Conservation (phyloP, 2,329 filamentous ascomycete species). For the Raffaelea ambrosiae region DNA sequence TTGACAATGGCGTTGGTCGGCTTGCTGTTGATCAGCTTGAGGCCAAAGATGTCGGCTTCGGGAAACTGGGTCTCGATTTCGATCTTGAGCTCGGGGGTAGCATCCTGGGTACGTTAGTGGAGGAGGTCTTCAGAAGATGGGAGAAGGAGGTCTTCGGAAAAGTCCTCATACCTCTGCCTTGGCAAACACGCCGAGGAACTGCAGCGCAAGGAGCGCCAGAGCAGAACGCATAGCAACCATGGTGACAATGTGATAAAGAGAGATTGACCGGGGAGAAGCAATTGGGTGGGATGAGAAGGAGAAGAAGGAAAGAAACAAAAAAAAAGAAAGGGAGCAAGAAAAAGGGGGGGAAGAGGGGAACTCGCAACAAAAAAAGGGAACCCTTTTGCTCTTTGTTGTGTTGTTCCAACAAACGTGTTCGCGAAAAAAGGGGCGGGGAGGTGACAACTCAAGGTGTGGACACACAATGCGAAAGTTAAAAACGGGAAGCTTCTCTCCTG, state of each 20-base stretch:
- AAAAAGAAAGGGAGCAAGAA: conserved; percentile 3
- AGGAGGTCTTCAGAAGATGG: conserved; percentile 21
- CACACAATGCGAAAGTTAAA: background rate
- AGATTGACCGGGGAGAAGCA: too few species aligned
- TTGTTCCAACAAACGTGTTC: too few species aligned
- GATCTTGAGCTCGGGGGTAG: conserved; percentile 47
- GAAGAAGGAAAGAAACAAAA: background rate
- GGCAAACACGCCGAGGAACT: conserved; percentile 56
- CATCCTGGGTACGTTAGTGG: conserved; percentile 2
- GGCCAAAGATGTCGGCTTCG: conserved; percentile 77
- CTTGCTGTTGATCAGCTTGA: conserved; percentile 91
- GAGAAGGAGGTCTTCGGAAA: conserved; percentile 21
- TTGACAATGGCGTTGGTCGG: conserved; percentile 76
- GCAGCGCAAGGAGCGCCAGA: conserved; percentile 62
- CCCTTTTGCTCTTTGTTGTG: too few species aligned
- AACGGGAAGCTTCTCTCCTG: background rate
- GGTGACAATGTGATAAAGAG: conserved; percentile 26
- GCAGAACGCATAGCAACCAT: conserved; percentile 71
- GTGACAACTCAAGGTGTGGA: too few species aligned
- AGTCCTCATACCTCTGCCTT: conserved; percentile 45
- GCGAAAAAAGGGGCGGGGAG: background rate
- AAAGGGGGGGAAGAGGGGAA: conserved; percentile 7
- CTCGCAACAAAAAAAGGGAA: background rate
- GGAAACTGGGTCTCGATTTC: conserved; percentile 55
- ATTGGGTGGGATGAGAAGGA: background rate